Evolutionary conservation across 176 grass and related monocot genomes (phyloP).

Genomic region (Zea luxurians): DNA sequence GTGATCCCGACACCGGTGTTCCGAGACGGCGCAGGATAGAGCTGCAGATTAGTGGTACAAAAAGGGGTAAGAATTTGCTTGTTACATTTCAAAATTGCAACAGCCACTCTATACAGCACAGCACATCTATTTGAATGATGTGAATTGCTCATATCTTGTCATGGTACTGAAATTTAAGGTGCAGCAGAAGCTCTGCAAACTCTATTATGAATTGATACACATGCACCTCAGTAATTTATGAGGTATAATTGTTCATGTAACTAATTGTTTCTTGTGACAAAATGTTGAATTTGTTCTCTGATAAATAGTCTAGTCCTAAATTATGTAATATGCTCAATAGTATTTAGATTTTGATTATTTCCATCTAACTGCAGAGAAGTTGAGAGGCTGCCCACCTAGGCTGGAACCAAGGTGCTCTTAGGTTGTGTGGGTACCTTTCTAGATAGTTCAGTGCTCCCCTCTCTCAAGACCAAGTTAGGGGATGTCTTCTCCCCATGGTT

Average conservation of each 20-base stretch:
- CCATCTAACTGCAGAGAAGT: not conserved
- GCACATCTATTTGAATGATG: not conserved
- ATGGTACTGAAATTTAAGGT: not conserved
- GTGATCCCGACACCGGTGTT: slow-evolving; percentile 49
- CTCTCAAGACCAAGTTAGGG: not conserved
- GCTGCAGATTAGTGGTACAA: slow-evolving; percentile 25
- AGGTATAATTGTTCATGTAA: not conserved
- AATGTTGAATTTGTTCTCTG: not conserved
- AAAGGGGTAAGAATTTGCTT: not conserved
- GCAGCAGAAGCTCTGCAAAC: not conserved
- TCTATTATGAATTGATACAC: not conserved
- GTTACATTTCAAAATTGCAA: not conserved
- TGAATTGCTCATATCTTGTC: slow-evolving; percentile 6
- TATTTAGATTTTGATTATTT: slow-evolving; percentile 4
- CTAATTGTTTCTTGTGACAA: not conserved
- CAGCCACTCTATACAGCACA: not conserved
- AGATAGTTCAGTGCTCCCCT: not conserved
- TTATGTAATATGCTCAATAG: not conserved
- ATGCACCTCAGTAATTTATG: not conserved
- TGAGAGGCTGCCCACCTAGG: not conserved
- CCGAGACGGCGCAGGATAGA: slow-evolving; percentile 52
- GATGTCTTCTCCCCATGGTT: not conserved
- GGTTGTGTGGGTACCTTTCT: not conserved
- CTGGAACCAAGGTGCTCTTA: not conserved
- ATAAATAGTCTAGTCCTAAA: not conserved